A percentile compares a stretch with the other conserved stretches of the same genome.
Evolutionary conservation across 129 eudicot genomes (phyloP).

Genomic region (Arctium minus): DNA sequence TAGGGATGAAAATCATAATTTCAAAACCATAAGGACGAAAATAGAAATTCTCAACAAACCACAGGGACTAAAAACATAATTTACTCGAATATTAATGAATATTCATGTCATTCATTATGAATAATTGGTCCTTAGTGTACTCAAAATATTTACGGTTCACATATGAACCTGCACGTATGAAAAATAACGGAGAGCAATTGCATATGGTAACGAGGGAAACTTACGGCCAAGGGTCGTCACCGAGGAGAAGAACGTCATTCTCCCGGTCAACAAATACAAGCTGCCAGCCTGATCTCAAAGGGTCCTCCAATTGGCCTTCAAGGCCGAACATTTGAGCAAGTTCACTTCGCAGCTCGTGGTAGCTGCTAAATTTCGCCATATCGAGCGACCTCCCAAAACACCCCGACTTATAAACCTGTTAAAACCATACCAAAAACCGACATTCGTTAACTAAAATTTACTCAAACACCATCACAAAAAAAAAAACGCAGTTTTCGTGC

Average conservation of each 20-base stretch:
- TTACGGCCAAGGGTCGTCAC: slow-evolving; percentile 98
- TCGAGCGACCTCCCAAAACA: slow-evolving; percentile 77
- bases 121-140: too few relatives aligned
- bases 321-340: slow-evolving; percentile 90
- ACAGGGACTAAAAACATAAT: too few relatives aligned
- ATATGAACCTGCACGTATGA: too few relatives aligned
- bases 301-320: slow-evolving; percentile 91
- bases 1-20: too few relatives aligned
- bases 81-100: too few relatives aligned
- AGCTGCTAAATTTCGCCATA: slow-evolving; percentile 80
- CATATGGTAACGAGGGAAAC: slow-evolving; percentile 17
- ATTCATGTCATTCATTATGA: too few relatives aligned
- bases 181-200: too few relatives aligned
- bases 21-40: too few relatives aligned
- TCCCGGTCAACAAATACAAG: slow-evolving; percentile 93
- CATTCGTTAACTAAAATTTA: not conserved
- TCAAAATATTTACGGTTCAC: too few relatives aligned
- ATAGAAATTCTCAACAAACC: too few relatives aligned
- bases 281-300: slow-evolving; percentile 99
- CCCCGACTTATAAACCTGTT: slow-evolving; percentile 82
- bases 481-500: not conserved
- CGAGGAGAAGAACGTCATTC: slow-evolving; percentile 84
- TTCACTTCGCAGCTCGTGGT: slow-evolving; percentile 78
- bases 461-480: not conserved
- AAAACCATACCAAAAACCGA: slow-evolving; percentile 1